Conservation (phyloP, 208 protist genomes). For the Leishmania guyanensis region DNA sequence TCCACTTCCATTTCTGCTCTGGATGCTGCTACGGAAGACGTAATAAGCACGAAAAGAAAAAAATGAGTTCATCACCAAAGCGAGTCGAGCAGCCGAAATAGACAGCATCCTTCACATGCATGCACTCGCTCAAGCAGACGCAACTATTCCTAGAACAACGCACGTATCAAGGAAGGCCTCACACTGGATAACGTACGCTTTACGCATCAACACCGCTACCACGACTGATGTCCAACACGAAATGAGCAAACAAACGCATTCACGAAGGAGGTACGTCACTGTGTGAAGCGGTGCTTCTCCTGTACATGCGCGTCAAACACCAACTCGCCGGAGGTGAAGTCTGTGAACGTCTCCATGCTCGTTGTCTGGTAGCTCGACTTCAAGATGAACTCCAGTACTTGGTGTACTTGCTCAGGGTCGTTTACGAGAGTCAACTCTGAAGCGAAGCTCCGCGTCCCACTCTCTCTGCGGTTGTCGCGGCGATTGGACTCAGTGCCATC, state of each 20-base stretch:
- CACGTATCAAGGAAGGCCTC: background rate
- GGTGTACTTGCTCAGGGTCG: constrained; percentile 61
- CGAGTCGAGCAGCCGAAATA: background rate
- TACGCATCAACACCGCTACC: background rate
- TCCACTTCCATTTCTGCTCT: too few species aligned
- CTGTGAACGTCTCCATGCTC: constrained; percentile 62
- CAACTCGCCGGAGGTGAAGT: constrained; percentile 68
- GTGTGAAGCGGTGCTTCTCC: constrained; percentile 21
- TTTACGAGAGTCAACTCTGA: constrained; percentile 51
- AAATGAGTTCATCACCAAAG: background rate
- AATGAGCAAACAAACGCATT: background rate
- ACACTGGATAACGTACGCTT: background rate
- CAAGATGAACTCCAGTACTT: constrained; percentile 74
- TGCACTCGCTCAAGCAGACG: background rate
- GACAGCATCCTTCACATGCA: background rate
- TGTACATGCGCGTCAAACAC: constrained; percentile 65
- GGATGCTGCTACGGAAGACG: background rate
- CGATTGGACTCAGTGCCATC: background rate
- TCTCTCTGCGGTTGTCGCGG: constrained; percentile 1
- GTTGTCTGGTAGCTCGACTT: constrained; percentile 66
- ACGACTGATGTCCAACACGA: background rate
- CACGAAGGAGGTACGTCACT: background rate
- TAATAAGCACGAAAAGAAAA: background rate
- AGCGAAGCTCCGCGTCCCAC: background rate
- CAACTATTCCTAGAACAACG: background rate